Evolutionary conservation across 805 yeast genomes (phyloP).

Genomic region (Starmerella bacillaris): DNA sequence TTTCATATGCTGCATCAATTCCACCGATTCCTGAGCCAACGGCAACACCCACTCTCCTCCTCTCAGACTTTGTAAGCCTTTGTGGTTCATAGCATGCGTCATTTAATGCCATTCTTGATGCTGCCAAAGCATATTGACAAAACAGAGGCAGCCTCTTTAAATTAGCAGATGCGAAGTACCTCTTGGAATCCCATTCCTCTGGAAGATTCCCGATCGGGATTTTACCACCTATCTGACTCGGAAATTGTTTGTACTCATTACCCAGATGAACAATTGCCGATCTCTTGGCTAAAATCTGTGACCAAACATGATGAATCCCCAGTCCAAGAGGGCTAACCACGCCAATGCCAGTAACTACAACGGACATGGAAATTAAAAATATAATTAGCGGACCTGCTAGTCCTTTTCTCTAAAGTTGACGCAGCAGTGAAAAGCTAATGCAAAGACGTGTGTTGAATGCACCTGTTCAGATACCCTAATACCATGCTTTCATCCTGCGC

Average conservation of each 20-base stretch:
- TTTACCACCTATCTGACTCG: constrained; percentile 58
- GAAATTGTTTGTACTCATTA: constrained; percentile 35
- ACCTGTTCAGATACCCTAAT: too few relatives aligned
- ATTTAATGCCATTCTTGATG: constrained; percentile 56
- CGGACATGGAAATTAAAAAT: constrained; percentile 25
- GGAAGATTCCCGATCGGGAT: constrained; percentile 38
- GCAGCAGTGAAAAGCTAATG: too few relatives aligned
- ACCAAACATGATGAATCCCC: constrained; percentile 29
- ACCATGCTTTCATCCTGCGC: too few relatives aligned
- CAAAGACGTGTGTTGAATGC: too few relatives aligned
- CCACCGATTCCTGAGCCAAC: constrained; percentile 91
- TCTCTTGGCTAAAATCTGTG: constrained; percentile 20
- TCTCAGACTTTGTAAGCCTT: constrained; percentile 16
- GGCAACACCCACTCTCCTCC: constrained; percentile 38
- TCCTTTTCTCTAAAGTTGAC: too few relatives aligned
- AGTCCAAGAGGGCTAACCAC: constrained; percentile 72
- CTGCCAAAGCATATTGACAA: constrained; percentile 60
- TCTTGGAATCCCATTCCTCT: constrained; percentile 35
- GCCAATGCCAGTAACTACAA: constrained; percentile 87
- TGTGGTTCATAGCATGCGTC: constrained; percentile 46
- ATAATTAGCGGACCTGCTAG: too few relatives aligned
- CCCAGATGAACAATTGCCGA: constrained; percentile 28
- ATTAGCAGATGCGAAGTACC: constrained; percentile 32
- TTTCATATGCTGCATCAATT: constrained; percentile 51
- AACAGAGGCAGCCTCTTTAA: constrained; percentile 49